A percentile compares a stretch with the other conserved stretches of the same genome.
phyloP scores from a whole-genome alignment of 2,329 filamentous ascomycete genomes.

The Neonectria sp. region DNA sequence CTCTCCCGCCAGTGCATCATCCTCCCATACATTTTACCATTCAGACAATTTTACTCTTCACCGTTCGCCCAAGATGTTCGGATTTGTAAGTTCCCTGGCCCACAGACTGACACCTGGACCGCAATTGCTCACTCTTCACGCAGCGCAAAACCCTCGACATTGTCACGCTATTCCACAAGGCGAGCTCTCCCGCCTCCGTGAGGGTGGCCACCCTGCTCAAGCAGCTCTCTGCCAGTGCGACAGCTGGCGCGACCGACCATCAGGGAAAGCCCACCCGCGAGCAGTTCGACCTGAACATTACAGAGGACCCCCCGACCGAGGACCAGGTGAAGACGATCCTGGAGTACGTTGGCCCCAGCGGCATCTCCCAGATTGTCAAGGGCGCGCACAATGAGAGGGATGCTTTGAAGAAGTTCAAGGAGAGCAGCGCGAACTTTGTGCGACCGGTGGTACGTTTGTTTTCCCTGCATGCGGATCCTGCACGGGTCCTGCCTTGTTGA shows the following conservation, averaged over 20 bases:
- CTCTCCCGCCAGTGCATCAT: slow-evolving; percentile 25
- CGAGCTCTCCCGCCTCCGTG: slow-evolving; percentile 79
- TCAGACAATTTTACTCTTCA: slow-evolving; percentile 7
- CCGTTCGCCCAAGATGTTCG: slow-evolving; percentile 58
- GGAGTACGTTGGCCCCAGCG: slow-evolving; percentile 80
- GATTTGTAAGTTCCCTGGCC: slow-evolving; percentile 58
- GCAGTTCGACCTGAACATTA: slow-evolving; percentile 90
- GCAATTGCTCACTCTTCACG: slow-evolving; percentile 36
- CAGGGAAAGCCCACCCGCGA: slow-evolving; percentile 64
- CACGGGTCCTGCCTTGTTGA: slow-evolving; percentile 5
- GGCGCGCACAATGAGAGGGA: slow-evolving; percentile 83
- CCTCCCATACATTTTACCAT: slow-evolving; percentile 13
- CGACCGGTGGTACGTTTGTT: slow-evolving; percentile 78
- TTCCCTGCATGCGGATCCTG: not conserved
- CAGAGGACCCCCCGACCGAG: slow-evolving; percentile 82
- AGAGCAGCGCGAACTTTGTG: slow-evolving; percentile 77
- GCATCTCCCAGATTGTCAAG: slow-evolving; percentile 75
- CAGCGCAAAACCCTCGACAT: slow-evolving; percentile 89
- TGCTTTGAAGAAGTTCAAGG: slow-evolving; percentile 84
- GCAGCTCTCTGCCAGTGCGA: slow-evolving; percentile 80
- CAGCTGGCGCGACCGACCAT: slow-evolving; percentile 75
- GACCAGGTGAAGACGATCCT: slow-evolving; percentile 89
- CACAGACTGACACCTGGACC: no score
- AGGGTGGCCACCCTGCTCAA: slow-evolving; percentile 84
- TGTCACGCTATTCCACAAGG: slow-evolving; percentile 95